Base-by-base conservation (phyloP, 108 stramenopile genomes). In the Nitzschia putrida region DNA sequence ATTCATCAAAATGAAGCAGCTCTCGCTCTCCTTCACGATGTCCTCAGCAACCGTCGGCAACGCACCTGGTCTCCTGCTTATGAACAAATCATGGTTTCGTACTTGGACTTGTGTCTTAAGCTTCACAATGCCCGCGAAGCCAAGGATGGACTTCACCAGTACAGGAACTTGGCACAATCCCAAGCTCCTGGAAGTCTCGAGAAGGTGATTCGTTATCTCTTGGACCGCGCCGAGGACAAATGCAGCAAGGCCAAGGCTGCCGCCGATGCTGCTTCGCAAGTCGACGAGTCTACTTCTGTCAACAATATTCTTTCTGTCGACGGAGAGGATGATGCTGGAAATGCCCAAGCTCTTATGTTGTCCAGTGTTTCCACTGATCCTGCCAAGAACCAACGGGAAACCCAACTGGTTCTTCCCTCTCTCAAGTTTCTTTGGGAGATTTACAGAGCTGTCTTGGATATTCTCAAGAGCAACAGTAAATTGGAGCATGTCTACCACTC, bases 381-480 rank as follows among this genome's bases (percentile, higher is more conserved):
- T 8, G 85, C 82, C 71, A 85, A 93, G 68, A 92, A 88, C 57
- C 91, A 96, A 57, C 85, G 94, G 8, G 96, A 98, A 59, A 82
- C 94, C 11, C 76, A 89, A 42, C 45, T 93, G 64, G 68, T 98
- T 54, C 71, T 99, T 42, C 99, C 99, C 21, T 88, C 91, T 61
- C 80, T 99, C n/a, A 96, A 96, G 75, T 98, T 98, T 73, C 79
- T 97, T 20, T 99, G 99, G 99, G 99, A 99, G 71, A 86, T 87
- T 13, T 99, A 98, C 84, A 83, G 99, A 5, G 90, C 95, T 54
- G 88, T 97, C 8, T 78, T 99, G 34, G 99, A 99, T 71, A 95
- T 97, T 57, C 68, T 99, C 34, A 81, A 87, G 67, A 85, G 80
- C 61, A 96, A 95, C 80, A 82, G 92, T 51, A 97, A 97, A 79